Percentiles rank a stretch among this genome's conserved stretches.
Conservation (phyloP, 83 land plant genomes). For the Thuja plicata region DNA sequence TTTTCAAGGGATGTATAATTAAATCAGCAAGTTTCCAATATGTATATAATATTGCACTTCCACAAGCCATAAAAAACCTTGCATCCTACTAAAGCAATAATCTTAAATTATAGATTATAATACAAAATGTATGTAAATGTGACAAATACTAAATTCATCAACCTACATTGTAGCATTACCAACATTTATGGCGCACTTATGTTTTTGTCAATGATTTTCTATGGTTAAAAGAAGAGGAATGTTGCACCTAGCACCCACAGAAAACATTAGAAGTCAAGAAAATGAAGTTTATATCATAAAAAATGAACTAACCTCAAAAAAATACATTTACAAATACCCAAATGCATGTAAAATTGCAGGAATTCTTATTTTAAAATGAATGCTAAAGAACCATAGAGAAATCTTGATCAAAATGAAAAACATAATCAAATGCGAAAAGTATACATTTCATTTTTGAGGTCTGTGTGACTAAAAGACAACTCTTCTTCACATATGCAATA, state of each 20-base stretch:
- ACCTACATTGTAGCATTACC: neutral
- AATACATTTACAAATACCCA: neutral
- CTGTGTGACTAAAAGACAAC: neutral
- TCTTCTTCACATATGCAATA: conserved; percentile 37
- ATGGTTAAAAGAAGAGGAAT: neutral
- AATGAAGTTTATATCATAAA: neutral
- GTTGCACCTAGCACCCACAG: neutral
- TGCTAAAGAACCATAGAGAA: neutral
- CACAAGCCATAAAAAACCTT: neutral
- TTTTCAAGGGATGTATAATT: too few species aligned
- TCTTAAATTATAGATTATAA: neutral
- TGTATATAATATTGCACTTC: neutral
- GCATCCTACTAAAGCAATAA: too few species aligned
- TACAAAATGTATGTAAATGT: neutral
- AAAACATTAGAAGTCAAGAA: neutral
- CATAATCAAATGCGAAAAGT: neutral
- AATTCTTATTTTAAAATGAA: neutral
- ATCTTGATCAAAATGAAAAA: neutral
- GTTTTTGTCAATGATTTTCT: neutral
- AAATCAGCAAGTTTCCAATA: neutral
- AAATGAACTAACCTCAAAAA: neutral
- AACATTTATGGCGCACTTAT: neutral
- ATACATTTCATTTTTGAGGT: neutral
- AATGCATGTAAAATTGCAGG: neutral
- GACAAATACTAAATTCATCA: neutral